phyloP scores from a whole-genome alignment of 345 rosid genomes.

The Gossypium rotundifolium region DNA sequence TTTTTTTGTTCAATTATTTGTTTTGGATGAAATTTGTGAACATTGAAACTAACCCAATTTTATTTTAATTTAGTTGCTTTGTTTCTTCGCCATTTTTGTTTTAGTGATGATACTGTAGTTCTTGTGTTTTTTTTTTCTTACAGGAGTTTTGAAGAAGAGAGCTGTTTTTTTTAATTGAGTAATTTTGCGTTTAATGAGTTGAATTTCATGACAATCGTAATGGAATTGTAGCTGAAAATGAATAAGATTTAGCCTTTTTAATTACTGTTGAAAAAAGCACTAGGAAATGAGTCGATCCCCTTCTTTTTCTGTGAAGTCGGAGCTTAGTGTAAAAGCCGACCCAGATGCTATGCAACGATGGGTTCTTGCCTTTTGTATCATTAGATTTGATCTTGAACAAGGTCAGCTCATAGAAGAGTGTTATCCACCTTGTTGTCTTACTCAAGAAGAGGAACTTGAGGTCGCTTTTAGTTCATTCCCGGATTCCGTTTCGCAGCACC shows the following conservation, averaged over 20 bases:
- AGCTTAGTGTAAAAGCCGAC: constrained; percentile 52
- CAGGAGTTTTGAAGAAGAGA: background rate
- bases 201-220: background rate
- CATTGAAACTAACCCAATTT: background rate
- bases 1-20: constrained; percentile 4
- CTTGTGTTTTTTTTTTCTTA: background rate
- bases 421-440: constrained; percentile 61
- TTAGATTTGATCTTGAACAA: constrained; percentile 93
- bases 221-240: constrained; percentile 19
- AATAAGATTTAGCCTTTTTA: constrained; percentile 17
- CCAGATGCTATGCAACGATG: constrained; percentile 66
- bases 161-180: background rate
- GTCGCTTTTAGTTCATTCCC: constrained; percentile 94
- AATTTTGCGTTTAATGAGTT: background rate
- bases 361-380: constrained; percentile 77
- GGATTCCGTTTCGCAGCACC: constrained; percentile 86
- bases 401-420: constrained; percentile 96
- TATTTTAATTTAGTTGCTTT: background rate
- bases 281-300: constrained; percentile 85
- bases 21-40: background rate
- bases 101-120: background rate
- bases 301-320: constrained; percentile 71
- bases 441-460: constrained; percentile 84
- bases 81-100: background rate
- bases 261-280: constrained; percentile 26